Evolutionary conservation across 257 asterid genomes (phyloP), one percentile per base, ranked within the genome.

Genomic region (Dorcoceras hygrometricum): DNA sequence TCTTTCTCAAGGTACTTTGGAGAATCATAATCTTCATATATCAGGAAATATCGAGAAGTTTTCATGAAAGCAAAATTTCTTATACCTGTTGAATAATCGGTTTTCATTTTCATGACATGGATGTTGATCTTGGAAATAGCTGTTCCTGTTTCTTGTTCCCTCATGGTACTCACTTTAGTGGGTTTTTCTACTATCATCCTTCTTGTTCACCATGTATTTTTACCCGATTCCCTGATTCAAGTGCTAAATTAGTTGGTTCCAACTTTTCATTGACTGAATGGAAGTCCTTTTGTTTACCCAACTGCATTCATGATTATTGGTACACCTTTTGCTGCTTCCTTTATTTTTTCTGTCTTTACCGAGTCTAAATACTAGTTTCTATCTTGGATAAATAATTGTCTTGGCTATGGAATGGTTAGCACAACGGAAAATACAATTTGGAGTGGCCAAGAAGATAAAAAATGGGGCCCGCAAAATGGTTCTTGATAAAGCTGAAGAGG

Each of bases 401-500:
- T 27, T 71, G 76, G 57, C 65, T 59, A 59, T 71, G 66, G 68
- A 74, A 90, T 91, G 86, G 71, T 23, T 83, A 23, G 88, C 85
- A 46, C 95, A 85, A 72, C 77, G 80, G 81, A 84, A 84, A 78
- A n/a, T 90, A 36, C 97, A 90, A 68, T 32, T 81, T 70, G 99
- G 97, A 71, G 88, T 86, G 77, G 87, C 89, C 75, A 93, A 86
- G 86, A 93, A 90, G 90, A 93, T 93, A 24, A 93, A 90, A 80
- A 88, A 86, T 68, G 97, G 95, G 53, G 99, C 99, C 6, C 88
- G 99, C 55, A 93, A 76, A 81, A 88, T 86, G 79, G 96, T 93
- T 72, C 85, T 93, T 29, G 99, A 90, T 43, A 93, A 90, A 82
- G 99, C 99, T 76, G 99, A 93, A 82, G 99, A 90, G 80, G 99